Percentiles rank a stretch among this genome's conserved stretches.
These are phyloP conservation scores for Heracleum sosnowskyi DNA, from an alignment of 129 eudicot genomes.

Conservation along the genomic window DNA sequence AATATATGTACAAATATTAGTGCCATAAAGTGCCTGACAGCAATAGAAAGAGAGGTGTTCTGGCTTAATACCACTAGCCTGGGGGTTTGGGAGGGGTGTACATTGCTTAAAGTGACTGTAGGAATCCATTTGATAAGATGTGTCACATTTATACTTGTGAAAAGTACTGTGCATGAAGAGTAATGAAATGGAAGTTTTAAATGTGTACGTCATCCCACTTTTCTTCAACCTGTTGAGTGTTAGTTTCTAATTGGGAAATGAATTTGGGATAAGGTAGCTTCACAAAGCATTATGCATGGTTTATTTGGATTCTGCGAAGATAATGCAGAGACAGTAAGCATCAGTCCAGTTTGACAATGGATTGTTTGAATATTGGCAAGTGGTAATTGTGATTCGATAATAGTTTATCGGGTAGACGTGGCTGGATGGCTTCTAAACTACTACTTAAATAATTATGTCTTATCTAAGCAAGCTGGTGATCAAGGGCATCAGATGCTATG, in stretches of 20 bases:
- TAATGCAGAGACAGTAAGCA: background rate
- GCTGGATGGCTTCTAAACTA: background rate
- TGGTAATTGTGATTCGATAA: background rate
- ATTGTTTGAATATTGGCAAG: background rate
- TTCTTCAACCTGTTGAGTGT: slow-evolving; percentile 5
- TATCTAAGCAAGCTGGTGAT: background rate
- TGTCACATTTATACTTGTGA: slow-evolving; percentile 17
- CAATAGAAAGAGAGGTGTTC: slow-evolving; percentile 20
- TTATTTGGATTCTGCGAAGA: background rate
- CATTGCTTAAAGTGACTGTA: slow-evolving; percentile 29
- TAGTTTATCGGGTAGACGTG: background rate
- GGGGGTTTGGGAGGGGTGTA: slow-evolving; percentile 7
- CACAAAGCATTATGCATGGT: background rate
- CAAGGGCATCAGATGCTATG: background rate
- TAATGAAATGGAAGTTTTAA: background rate
- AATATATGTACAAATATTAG: slow-evolving; percentile 33
- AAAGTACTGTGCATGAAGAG: slow-evolving; percentile 12
- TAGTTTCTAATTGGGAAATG: background rate
- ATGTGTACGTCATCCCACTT: slow-evolving; percentile 4
- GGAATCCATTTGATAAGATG: slow-evolving; percentile 32
- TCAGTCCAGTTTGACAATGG: slow-evolving; percentile 1
- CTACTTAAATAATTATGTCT: background rate
- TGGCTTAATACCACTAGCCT: slow-evolving; percentile 16
- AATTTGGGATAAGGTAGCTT: slow-evolving; percentile 2
- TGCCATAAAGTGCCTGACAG: slow-evolving; percentile 27